Evolutionary conservation across 164 flowering plant genomes (phyloP).

Genomic region (Malania oleifera): DNA sequence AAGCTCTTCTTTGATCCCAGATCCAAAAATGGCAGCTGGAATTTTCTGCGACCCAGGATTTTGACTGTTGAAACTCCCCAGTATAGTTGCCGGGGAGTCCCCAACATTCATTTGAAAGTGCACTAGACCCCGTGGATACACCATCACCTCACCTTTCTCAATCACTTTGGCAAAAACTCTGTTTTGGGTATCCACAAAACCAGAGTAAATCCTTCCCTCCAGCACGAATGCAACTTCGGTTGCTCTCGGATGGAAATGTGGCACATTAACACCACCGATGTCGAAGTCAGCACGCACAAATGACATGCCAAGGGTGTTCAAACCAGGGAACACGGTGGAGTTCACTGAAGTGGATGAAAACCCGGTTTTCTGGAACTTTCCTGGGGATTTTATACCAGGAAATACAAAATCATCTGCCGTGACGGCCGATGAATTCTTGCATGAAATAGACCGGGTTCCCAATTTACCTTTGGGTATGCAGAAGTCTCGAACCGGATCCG

Average conservation of each 20-base stretch:
- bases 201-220: conserved; percentile 33
- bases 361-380: conserved; percentile 2
- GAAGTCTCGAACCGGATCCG: conserved; percentile 35
- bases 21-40: conserved; percentile 27
- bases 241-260: conserved; percentile 53
- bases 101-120: conserved; percentile 53
- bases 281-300: conserved; percentile 25
- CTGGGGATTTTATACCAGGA: conserved; percentile 5
- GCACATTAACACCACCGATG: conserved; percentile 24
- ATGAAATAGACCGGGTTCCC: neutral
- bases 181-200: conserved; percentile 35
- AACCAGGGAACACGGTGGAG: conserved; percentile 18
- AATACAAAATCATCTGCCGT: conserved; percentile 5
- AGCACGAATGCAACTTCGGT: conserved; percentile 40
- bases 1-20: conserved; percentile 22
- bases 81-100: conserved; percentile 27
- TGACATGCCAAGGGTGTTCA: conserved; percentile 33
- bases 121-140: conserved; percentile 42
- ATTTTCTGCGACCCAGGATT: conserved; percentile 41
- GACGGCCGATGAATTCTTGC: conserved; percentile 10
- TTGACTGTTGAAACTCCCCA: conserved; percentile 45
- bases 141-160: conserved; percentile 38
- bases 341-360: conserved; percentile 4
- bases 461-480: conserved; percentile 20
- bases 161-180: conserved; percentile 31